Conservation (phyloP, 345 rosid genomes). For the Populus ilicifolia region DNA sequence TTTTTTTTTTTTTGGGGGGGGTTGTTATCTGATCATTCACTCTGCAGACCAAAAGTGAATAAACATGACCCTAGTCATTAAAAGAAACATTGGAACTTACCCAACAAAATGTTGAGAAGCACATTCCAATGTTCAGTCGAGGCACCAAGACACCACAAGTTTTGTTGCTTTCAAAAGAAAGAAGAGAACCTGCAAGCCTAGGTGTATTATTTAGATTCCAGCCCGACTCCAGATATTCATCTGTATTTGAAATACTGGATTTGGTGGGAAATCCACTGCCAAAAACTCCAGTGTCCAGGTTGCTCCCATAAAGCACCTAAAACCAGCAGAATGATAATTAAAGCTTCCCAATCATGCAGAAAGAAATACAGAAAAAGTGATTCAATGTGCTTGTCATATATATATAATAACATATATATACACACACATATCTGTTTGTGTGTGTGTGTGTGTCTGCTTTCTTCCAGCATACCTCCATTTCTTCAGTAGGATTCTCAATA, state of each 20-base stretch:
- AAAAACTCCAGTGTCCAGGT: constrained; percentile 43
- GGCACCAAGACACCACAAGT: constrained; percentile 43
- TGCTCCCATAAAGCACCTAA: constrained; percentile 54
- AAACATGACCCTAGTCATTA: not conserved
- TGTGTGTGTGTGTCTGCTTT: no score
- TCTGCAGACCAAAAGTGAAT: no score
- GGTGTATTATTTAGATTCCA: constrained; percentile 76
- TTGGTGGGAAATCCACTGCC: constrained; percentile 70
- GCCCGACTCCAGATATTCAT: constrained; percentile 40
- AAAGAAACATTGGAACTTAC: constrained; percentile 38
- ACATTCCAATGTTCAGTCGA: constrained; percentile 64
- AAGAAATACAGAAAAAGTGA: constrained; percentile 4
- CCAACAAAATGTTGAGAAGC: constrained; percentile 59
- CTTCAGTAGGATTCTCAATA: constrained; percentile 49
- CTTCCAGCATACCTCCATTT: constrained; percentile 46
- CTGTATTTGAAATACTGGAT: constrained; percentile 15
- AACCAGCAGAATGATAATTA: constrained; percentile 9
- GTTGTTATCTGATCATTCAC: no score
- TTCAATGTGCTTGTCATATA: not conserved
- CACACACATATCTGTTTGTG: no score
- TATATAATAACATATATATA: no score
- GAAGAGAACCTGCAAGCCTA: constrained; percentile 63
- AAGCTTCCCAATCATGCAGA: not conserved
- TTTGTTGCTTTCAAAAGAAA: constrained; percentile 44
- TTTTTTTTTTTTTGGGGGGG: no score